Base-by-base conservation (phyloP, 805 yeast genomes). In the Yarrowia sp. region DNA sequence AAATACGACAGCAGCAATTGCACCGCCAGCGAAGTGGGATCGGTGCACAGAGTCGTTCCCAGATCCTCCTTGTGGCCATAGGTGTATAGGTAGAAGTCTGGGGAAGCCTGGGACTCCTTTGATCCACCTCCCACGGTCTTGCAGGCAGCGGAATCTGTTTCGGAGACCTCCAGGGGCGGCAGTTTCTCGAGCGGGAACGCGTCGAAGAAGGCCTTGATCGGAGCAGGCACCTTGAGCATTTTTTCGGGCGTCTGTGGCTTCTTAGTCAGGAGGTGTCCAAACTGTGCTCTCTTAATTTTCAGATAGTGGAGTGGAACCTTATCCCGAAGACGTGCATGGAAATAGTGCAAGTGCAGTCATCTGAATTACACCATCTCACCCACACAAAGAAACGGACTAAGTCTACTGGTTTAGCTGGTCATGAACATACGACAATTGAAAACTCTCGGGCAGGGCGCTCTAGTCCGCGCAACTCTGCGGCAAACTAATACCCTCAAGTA, bases 171-270 rank as follows among this genome's bases (percentile, higher is more conserved):
- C 17, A 70, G 60, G 12, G 73, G 63, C 14, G 67, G 72, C 69
- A 38, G 70, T 15, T 72, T 69, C 10, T 58, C 60, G 52, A 77
- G 68, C 3, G 80, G 80, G 52, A 77, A 77, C 43, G 39, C 30
- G 61, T 77, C 78, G 66, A 77, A 77, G n/a, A 76, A 67, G 38
- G 56, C 66, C 43, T 73, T 69, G 3, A 77, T 73, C 0, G 72
- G 70, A 24, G 55, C 71, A 0, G 80, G 80, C 2, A 77, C 76
- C 53, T 66, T 70, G 74, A 73, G 53, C 69, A 55, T 58, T 30
- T 24, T 24, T 24, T 24, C 30, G 47, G 47, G n/a, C 70, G 65
- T 53, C 30, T 44, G 33, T 20, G 15, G 30, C 12, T 19, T 6
- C 20, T 5, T 9, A 36, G 38, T 36, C 30, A 24, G 38, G 38